phyloP scores from a whole-genome alignment of 78 protist genomes.

The Dictyostelium intermedium region DNA sequence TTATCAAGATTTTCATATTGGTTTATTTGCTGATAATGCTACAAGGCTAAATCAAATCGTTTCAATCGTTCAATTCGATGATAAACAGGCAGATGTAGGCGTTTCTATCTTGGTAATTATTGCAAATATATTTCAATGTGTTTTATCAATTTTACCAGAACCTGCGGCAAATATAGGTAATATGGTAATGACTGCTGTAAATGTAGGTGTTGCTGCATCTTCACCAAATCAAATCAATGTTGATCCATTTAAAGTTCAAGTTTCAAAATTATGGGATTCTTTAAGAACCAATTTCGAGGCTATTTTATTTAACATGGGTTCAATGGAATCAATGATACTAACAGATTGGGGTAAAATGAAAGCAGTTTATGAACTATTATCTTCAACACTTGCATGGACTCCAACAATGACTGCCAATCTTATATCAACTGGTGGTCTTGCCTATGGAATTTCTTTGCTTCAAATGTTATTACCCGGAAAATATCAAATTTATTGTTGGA shows the following conservation, averaged over 20 bases:
- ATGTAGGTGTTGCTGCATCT: neutral
- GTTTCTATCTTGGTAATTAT: neutral
- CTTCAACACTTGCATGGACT: neutral
- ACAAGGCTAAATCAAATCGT: neutral
- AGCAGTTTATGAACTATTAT: neutral
- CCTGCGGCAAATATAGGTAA: neutral
- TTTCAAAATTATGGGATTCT: neutral
- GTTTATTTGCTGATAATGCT: neutral
- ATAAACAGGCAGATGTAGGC: neutral
- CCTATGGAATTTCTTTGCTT: neutral
- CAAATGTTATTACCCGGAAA: conserved; percentile 14
- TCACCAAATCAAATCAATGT: neutral
- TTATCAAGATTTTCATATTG: neutral
- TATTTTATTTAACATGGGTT: neutral
- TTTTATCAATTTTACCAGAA: neutral
- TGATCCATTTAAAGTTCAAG: conserved; percentile 2
- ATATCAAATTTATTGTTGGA: neutral
- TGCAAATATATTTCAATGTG: neutral
- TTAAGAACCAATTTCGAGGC: neutral
- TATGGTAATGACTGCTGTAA: neutral
- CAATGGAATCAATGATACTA: neutral
- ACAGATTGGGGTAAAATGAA: conserved; percentile 30
- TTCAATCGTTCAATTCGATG: neutral
- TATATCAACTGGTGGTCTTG: neutral
- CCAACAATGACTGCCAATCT: neutral